Conservation (phyloP, 225 moss, liverwort and hornwort genomes). For the Physcomitrium patens region DNA sequence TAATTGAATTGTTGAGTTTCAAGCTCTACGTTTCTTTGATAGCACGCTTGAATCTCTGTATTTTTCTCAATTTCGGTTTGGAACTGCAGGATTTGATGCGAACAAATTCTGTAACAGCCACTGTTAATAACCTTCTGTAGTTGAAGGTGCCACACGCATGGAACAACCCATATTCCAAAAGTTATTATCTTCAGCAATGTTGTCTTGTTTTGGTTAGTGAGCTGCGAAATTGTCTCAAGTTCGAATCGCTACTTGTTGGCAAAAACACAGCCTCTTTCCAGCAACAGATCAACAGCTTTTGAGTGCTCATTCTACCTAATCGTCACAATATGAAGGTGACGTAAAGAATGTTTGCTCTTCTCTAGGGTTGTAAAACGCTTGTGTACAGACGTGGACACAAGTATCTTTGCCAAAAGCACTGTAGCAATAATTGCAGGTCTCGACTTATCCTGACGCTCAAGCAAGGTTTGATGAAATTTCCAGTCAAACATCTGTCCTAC, state of each 20-base stretch:
- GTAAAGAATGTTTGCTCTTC: slow-evolving; percentile 2
- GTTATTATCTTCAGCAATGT: neutral
- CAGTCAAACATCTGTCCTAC: neutral
- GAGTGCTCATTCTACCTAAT: neutral
- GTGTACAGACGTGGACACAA: slow-evolving; percentile 9
- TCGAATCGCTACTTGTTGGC: neutral
- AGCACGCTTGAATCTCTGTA: neutral
- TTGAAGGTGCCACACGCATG: neutral
- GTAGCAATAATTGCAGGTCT: slow-evolving; percentile 9
- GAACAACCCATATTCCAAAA: neutral
- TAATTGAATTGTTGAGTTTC: neutral
- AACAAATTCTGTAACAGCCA: slow-evolving; percentile 69
- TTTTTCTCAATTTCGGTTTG: neutral
- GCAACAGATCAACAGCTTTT: slow-evolving; percentile 10
- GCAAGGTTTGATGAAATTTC: neutral
- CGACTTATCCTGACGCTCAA: neutral
- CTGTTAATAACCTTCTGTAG: slow-evolving; percentile 76
- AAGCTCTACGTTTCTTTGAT: neutral
- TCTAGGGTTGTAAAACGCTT: neutral
- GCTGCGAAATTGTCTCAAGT: slow-evolving; percentile 4
- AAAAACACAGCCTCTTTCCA: neutral
- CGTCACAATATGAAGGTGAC: slow-evolving; percentile 10
- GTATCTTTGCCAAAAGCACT: slow-evolving; percentile 4
- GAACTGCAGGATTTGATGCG: slow-evolving; percentile 67
- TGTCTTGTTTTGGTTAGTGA: slow-evolving; percentile 17